A percentile compares a stretch with the other conserved stretches of the same genome.
These are phyloP conservation scores for Arthrocladium fulminans DNA, from an alignment of 2,329 filamentous ascomycete genomes.

Conservation along the genomic window DNA sequence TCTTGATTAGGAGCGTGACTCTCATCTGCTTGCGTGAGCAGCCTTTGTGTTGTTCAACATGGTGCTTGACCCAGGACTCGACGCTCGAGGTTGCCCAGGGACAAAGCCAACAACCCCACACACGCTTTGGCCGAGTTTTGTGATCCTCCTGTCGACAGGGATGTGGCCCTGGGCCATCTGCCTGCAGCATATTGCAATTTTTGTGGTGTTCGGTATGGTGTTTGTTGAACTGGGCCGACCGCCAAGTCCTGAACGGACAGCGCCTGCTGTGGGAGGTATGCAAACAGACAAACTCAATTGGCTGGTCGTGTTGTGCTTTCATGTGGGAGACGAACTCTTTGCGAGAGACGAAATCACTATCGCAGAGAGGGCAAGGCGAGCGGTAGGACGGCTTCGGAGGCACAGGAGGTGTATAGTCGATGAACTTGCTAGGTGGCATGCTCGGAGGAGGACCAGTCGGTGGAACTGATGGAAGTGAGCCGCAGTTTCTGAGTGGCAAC, in stretches of 20 bases:
- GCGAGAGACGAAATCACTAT: background rate
- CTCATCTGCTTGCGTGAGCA: background rate
- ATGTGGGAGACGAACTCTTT: background rate
- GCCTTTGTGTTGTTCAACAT: background rate
- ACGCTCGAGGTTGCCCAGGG: background rate
- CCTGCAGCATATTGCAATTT: background rate
- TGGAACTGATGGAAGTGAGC: too few relatives aligned
- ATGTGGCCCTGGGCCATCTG: background rate
- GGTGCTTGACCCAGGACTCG: conserved; percentile 2
- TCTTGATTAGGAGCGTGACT: conserved; percentile 1
- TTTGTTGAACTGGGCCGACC: background rate
- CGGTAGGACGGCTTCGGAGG: background rate
- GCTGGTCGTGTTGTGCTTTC: conserved; percentile 2
- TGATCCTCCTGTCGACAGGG: background rate
- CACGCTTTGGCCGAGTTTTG: background rate
- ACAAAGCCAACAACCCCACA: conserved; percentile 8
- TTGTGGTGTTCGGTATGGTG: conserved; percentile 2
- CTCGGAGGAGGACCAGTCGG: too few relatives aligned
- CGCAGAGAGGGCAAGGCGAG: conserved; percentile 1
- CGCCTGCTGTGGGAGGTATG: background rate
- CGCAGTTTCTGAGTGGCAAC: too few relatives aligned
- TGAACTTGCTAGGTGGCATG: too few relatives aligned
- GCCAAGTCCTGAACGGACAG: background rate
- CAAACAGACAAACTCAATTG: conserved; percentile 1
- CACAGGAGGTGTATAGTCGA: background rate